phyloP scores from a whole-genome alignment of 1,284 basidiomycete genomes.

The Amylostereum chailletii region DNA sequence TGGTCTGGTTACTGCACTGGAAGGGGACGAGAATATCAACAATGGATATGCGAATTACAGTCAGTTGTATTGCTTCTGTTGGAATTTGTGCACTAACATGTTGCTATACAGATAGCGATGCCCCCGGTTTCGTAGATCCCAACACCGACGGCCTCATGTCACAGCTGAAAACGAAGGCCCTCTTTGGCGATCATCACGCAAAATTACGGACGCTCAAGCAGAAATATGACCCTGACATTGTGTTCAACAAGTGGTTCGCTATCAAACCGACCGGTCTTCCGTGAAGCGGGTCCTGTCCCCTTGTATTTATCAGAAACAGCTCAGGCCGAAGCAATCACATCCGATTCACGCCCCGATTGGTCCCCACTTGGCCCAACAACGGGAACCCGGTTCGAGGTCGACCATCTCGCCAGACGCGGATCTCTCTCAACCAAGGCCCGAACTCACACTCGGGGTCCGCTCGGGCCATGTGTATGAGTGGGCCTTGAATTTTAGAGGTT shows the following conservation, averaged over 20 bases:
- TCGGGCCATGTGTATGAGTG: no score
- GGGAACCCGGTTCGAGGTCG: no score
- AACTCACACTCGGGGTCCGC: no score
- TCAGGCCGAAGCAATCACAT: no score
- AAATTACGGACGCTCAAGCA: conserved; percentile 40
- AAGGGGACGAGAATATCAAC: conserved; percentile 7
- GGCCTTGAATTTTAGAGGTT: no score
- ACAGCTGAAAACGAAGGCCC: conserved; percentile 18
- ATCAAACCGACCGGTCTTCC: conserved; percentile 20
- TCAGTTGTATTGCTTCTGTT: conserved; percentile 7
- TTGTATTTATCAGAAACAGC: no score
- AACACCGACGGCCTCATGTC: not conserved
- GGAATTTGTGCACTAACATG: not conserved
- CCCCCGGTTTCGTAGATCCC: conserved; percentile 8
- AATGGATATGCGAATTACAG: conserved; percentile 21
- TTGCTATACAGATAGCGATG: conserved; percentile 1
- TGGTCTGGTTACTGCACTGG: conserved; percentile 1
- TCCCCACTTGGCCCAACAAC: no score
- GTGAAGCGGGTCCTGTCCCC: no score
- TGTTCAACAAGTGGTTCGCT: conserved; percentile 51
- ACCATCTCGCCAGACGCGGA: no score
- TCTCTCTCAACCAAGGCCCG: no score
- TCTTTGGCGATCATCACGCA: conserved; percentile 37
- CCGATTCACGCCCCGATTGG: no score
- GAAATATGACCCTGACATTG: conserved; percentile 38